Evolutionary conservation across 2,329 filamentous ascomycete species (phyloP).

Genomic region (Fusarium odoratissimum): DNA sequence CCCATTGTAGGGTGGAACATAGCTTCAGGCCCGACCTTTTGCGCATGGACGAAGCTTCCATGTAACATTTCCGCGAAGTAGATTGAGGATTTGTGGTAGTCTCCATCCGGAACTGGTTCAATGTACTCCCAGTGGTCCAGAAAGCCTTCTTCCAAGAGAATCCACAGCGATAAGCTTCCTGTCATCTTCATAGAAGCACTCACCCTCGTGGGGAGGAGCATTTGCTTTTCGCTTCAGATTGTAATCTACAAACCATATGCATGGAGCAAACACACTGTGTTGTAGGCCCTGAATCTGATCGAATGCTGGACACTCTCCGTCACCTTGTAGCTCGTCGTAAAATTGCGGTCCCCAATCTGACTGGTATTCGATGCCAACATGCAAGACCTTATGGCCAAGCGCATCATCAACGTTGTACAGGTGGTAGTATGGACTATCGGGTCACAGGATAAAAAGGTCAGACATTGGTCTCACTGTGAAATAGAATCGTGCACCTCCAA

Average conservation of each 20-base stretch:
- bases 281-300: too few relatives aligned
- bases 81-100: background rate
- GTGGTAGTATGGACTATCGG: background rate
- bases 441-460: background rate
- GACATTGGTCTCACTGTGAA: background rate
- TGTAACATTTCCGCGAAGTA: background rate
- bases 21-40: too few relatives aligned
- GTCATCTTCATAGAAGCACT: background rate
- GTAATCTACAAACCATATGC: background rate
- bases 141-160: rapidly evolving
- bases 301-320: background rate
- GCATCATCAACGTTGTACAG: background rate
- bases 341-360: background rate
- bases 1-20: background rate
- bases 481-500: background rate
- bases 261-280: too few relatives aligned
- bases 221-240: background rate
- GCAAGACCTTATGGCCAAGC: background rate
- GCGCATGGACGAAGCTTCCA: too few relatives aligned
- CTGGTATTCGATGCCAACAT: background rate
- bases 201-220: background rate
- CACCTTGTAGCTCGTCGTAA: rapidly evolving
- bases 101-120: too few relatives aligned
- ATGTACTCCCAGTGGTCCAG: background rate
- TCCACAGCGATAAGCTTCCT: background rate